These are phyloP conservation scores for Pleurotus cornucopiae DNA, from an alignment of 768 basidiomycete species.

Conservation along the genomic window DNA sequence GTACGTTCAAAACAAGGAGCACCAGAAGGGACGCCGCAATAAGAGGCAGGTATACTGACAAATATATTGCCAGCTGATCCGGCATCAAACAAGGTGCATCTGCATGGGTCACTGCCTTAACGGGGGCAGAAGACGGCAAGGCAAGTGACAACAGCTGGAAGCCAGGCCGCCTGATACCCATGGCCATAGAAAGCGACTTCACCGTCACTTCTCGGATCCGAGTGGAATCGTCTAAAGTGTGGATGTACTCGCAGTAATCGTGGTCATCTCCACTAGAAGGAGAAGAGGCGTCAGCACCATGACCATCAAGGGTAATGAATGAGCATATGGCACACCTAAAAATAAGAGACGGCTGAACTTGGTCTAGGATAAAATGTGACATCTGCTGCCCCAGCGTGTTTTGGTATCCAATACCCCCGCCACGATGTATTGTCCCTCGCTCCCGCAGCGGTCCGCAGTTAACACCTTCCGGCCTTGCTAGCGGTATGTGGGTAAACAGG, in stretches of 20 bases:
- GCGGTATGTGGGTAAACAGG: conserved; percentile 86
- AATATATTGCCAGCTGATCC: conserved; percentile 78
- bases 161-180: conserved; percentile 81
- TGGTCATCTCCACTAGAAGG: conserved; percentile 82
- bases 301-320: background rate
- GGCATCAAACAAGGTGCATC: conserved; percentile 78
- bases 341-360: conserved; percentile 60
- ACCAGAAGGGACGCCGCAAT: conserved; percentile 52
- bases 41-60: conserved; percentile 67
- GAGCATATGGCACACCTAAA: conserved; percentile 52
- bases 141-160: conserved; percentile 85
- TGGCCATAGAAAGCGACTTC: conserved; percentile 87
- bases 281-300: background rate
- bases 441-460: conserved; percentile 80
- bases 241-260: conserved; percentile 82
- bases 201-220: conserved; percentile 74
- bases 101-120: conserved; percentile 27
- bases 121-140: conserved; percentile 24
- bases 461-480: conserved; percentile 64
- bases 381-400: conserved; percentile 72
- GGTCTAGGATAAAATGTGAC: conserved; percentile 61
- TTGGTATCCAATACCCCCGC: conserved; percentile 77
- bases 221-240: conserved; percentile 30
- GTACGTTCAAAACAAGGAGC: conserved; percentile 23
- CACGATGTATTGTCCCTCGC: conserved; percentile 65